A percentile compares a stretch with the other conserved stretches of the same genome.
Conservation (phyloP, 2,329 filamentous ascomycete genomes). For the Colletotrichum tabaci region DNA sequence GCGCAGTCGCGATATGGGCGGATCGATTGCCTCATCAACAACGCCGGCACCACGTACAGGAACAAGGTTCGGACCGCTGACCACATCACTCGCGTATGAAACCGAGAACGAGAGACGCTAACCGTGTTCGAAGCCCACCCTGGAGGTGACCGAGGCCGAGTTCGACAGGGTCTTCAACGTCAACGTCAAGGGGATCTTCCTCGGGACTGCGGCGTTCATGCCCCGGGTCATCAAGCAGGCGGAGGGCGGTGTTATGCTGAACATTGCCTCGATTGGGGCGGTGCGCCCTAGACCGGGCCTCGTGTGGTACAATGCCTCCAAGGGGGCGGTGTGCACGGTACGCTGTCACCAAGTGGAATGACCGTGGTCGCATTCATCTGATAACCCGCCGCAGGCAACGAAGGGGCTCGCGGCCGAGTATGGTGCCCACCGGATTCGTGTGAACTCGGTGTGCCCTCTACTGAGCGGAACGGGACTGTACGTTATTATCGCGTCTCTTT, state of each 20-base stretch:
- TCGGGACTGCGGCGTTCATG: slow-evolving; percentile 66
- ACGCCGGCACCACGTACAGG: slow-evolving; percentile 70
- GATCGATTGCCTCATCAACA: slow-evolving; percentile 74
- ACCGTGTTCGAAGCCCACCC: slow-evolving; percentile 59
- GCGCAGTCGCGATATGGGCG: slow-evolving; percentile 63
- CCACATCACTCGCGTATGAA: no score
- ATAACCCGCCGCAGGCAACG: slow-evolving; percentile 53
- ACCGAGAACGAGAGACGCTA: background rate
- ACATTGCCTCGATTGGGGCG: slow-evolving; percentile 84
- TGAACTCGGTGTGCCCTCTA: slow-evolving; percentile 80
- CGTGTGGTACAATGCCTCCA: slow-evolving; percentile 80
- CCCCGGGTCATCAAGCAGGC: slow-evolving; percentile 72
- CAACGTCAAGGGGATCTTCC: slow-evolving; percentile 78
- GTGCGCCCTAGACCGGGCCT: slow-evolving; percentile 72
- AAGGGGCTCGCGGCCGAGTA: slow-evolving; percentile 79
- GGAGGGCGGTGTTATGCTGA: slow-evolving; percentile 78
- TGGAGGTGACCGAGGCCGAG: slow-evolving; percentile 75
- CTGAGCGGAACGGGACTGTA: slow-evolving; percentile 76
- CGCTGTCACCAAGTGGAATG: background rate
- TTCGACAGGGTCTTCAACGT: slow-evolving; percentile 78
- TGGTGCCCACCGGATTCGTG: slow-evolving; percentile 78
- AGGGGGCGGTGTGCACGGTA: slow-evolving; percentile 73
- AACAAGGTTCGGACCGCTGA: slow-evolving; percentile 61
- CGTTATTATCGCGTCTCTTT: slow-evolving; percentile 36
- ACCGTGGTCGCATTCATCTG: background rate